Base-by-base conservation (phyloP, 108 stramenopile genomes). In the Pseudonitzschia multiseries region DNA sequence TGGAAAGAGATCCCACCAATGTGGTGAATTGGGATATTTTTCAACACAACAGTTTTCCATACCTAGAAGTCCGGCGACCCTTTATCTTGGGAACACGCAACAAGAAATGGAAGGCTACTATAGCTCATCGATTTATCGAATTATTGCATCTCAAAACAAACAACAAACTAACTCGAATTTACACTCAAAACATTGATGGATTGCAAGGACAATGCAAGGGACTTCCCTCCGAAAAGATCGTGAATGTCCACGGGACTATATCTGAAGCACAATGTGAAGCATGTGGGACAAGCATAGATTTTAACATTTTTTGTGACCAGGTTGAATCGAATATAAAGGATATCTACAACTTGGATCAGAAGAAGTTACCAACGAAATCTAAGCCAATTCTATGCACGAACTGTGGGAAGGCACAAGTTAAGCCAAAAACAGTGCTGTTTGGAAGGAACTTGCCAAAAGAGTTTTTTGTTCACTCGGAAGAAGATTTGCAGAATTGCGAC, bases 171-270 rank as follows among this genome's bases (percentile, higher is more conserved):
- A 87, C 83, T 21, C 72, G 89, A 48, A 48, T 48, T 42, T 91
- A 87, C 67, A 91, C 91, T 31, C 93, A 95, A 78, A 95, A 95
- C 69, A 95, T 95, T 73, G 93, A 95, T 77, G 93, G 93, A 22
- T 76, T 95, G 21, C 86, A 88, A 71, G 62, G 71, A 68, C 82
- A 86, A 77, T 74, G 83, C 74, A 73, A 75, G 20, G 57, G 76
- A 29, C 43, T 91, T 20, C 86, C 85, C 9, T 2, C 18, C 40
- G 69, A 76, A 2, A 76, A 76, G 61, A 78, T 90, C 51, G 81
- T 90, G 12, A 73, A 75, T 65, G 88, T 88, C 32, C 93, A 94
- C 73, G 93, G 93, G 29, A 75, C 86, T 10, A 71, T 94, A 32
- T 74, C 80, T 12, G 66, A 83, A 68, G 87, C 68, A 21, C 32